phyloP scores from a whole-genome alignment of 1,284 basidiomycete genomes.

The Trametes versicolor region DNA sequence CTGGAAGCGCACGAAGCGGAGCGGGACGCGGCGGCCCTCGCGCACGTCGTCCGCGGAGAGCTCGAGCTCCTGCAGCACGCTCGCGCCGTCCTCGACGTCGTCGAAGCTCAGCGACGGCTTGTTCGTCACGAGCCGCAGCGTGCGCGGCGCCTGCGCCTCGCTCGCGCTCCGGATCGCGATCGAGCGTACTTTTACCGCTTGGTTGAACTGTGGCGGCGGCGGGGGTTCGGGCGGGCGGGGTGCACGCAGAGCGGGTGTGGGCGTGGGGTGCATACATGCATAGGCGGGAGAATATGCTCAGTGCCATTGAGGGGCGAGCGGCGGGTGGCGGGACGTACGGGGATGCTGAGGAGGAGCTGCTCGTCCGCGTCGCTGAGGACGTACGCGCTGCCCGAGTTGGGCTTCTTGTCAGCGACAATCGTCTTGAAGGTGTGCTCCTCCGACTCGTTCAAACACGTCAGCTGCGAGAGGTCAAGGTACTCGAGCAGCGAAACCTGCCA shows the following conservation, averaged over 20 bases:
- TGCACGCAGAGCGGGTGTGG: too few species aligned
- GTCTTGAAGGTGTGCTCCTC: slow-evolving; percentile 66
- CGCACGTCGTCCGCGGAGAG: slow-evolving; percentile 60
- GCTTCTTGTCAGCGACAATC: slow-evolving; percentile 60
- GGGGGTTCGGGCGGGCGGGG: neutral
- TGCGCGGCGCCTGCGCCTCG: slow-evolving; percentile 66
- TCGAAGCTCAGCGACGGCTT: slow-evolving; percentile 73
- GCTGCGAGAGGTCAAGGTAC: slow-evolving; percentile 66
- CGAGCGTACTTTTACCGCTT: slow-evolving; percentile 78
- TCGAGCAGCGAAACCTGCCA: slow-evolving; percentile 66
- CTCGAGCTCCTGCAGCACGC: slow-evolving; percentile 64
- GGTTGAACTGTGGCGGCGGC: slow-evolving; percentile 73
- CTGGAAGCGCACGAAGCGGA: slow-evolving; percentile 86
- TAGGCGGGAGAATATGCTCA: neutral
- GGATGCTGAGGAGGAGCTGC: slow-evolving; percentile 76
- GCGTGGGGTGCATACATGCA: neutral
- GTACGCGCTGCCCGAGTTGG: slow-evolving; percentile 58
- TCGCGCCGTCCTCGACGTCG: slow-evolving; percentile 63
- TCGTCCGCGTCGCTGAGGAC: slow-evolving; percentile 86
- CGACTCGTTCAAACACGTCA: slow-evolving; percentile 84
- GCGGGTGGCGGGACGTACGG: slow-evolving; percentile 53
- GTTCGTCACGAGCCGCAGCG: slow-evolving; percentile 77
- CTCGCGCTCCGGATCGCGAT: slow-evolving; percentile 67
- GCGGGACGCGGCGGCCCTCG: slow-evolving; percentile 65
- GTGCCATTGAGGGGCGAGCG: neutral